Conservation (phyloP, 305 asterid species). For the Fraxinus greggii region DNA sequence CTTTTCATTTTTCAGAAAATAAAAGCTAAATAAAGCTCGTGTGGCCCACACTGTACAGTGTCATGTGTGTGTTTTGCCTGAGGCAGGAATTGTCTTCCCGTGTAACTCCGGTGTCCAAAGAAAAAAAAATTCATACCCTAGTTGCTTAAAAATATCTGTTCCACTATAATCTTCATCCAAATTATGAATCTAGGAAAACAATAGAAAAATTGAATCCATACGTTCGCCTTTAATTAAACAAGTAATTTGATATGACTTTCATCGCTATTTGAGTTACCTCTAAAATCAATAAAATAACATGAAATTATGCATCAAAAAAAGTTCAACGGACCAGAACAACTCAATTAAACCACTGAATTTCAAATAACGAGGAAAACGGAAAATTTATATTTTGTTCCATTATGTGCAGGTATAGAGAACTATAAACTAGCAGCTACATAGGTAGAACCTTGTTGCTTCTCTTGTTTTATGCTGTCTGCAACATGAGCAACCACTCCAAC, state of each 20-base stretch:
- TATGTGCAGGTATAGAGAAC: slow-evolving; percentile 1
- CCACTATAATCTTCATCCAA: neutral
- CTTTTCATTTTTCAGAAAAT: neutral
- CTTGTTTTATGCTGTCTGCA: slow-evolving; percentile 73
- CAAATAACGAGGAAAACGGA: neutral
- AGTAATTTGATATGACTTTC: neutral
- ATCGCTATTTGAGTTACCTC: neutral
- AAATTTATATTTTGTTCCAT: neutral
- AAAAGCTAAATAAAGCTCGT: neutral
- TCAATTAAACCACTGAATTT: neutral
- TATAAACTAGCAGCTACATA: slow-evolving; percentile 50
- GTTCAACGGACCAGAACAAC: neutral
- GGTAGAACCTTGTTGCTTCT: slow-evolving; percentile 47
- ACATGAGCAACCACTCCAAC: slow-evolving; percentile 89
- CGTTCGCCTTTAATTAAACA: neutral
- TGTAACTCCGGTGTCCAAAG: neutral
- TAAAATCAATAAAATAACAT: neutral
- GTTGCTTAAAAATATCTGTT: neutral
- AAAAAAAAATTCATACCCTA: neutral
- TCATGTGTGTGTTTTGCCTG: neutral
- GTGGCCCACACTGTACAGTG: neutral
- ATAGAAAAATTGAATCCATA: neutral
- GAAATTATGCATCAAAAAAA: neutral
- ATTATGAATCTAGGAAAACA: neutral
- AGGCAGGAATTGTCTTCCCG: neutral